These are phyloP conservation scores for Tricholoma saponaceum DNA, from an alignment of 768 basidiomycete genomes.

Conservation along the genomic window DNA sequence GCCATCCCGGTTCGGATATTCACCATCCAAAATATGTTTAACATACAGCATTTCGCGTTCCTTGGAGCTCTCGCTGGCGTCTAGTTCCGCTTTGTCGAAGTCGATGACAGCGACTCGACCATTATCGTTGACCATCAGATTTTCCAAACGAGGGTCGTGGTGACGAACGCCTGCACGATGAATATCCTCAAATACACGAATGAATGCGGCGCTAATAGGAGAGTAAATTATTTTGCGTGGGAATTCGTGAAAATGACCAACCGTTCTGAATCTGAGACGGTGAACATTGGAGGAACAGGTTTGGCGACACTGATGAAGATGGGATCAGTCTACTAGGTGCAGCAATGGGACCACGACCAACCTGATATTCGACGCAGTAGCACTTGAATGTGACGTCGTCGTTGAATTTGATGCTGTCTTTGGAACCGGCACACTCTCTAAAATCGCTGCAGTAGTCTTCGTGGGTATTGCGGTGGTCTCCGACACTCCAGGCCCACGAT, in stretches of 20 bases:
- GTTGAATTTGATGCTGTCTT: neutral
- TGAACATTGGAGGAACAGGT: neutral
- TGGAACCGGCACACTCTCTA: no score
- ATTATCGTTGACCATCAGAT: neutral
- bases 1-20: neutral
- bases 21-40: neutral
- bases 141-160: neutral
- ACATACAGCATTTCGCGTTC: conserved; percentile 4
- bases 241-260: neutral
- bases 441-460: no score
- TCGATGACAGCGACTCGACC: neutral
- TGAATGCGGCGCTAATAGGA: neutral
- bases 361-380: no score
- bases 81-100: conserved; percentile 4
- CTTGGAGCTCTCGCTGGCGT: neutral
- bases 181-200: neutral
- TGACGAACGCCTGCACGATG: conserved; percentile 1
- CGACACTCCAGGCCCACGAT: neutral
- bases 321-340: no score
- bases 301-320: no score
- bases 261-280: neutral
- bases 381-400: no score
- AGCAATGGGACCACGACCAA: no score
- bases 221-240: neutral
- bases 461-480: no score